A percentile compares a stretch with the other conserved stretches of the same genome.
Conservation (phyloP, 257 asterid species). For the Scutellaria minor region DNA sequence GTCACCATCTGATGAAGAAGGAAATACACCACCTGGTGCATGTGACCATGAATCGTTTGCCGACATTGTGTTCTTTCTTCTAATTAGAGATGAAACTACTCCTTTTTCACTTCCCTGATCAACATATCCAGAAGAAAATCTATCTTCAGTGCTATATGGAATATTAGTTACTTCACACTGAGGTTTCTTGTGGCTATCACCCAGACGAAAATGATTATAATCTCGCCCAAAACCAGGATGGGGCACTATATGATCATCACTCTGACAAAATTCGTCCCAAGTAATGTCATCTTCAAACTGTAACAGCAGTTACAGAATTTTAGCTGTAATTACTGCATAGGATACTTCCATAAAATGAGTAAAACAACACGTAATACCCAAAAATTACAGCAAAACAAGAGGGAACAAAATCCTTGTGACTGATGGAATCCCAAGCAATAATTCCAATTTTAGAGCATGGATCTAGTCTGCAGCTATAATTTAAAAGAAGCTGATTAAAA, state of each 20-base stretch:
- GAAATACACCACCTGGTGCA: constrained; percentile 46
- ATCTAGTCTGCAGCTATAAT: not conserved
- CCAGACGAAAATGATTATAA: constrained; percentile 38
- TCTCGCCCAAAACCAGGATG: constrained; percentile 43
- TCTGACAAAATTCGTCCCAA: constrained; percentile 72
- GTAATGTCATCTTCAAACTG: constrained; percentile 71
- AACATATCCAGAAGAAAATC: constrained; percentile 38
- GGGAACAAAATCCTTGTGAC: not conserved
- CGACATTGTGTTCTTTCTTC: constrained; percentile 53
- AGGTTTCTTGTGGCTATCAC: constrained; percentile 56
- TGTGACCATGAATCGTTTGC: constrained; percentile 50
- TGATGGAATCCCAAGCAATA: not conserved
- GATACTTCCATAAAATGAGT: constrained; percentile 48
- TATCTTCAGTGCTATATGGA: constrained; percentile 41
- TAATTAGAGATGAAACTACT: constrained; percentile 41
- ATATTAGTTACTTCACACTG: constrained; percentile 31
- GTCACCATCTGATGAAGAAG: constrained; percentile 48
- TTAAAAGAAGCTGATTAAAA: constrained; percentile 21
- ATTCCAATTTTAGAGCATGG: not conserved
- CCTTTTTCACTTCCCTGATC: constrained; percentile 40
- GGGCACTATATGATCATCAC: constrained; percentile 85
- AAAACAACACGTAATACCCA: not conserved
- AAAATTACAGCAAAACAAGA: constrained; percentile 11
- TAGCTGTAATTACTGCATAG: constrained; percentile 58
- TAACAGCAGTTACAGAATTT: constrained; percentile 58